Evolutionary conservation across 768 basidiomycete genomes (phyloP).

Genomic region (Kwoniella dejecticola): DNA sequence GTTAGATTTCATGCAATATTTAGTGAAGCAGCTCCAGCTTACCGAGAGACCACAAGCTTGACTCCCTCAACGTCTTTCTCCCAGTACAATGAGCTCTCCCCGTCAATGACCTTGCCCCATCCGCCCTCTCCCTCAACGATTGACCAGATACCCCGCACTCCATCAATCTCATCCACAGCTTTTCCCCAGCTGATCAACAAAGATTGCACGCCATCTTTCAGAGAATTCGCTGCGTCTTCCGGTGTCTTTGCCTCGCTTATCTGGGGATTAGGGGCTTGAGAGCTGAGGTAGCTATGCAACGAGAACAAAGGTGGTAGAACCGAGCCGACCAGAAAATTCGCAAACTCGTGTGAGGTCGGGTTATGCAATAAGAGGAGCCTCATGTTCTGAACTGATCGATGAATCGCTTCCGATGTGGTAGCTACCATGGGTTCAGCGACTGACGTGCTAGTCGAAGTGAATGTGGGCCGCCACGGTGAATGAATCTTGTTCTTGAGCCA

Average conservation of each 20-base stretch:
- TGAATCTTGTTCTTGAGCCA: conserved; percentile 23
- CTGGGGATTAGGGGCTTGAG: neutral
- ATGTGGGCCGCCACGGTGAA: conserved; percentile 22
- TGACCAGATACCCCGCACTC: conserved; percentile 63
- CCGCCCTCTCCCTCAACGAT: conserved; percentile 58
- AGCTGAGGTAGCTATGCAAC: conserved; percentile 63
- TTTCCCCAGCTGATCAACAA: conserved; percentile 64
- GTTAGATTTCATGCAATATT: too few relatives aligned
- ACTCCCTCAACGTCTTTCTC: conserved; percentile 58
- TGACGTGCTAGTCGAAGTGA: neutral
- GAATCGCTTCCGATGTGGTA: conserved; percentile 57
- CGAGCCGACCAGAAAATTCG: conserved; percentile 68
- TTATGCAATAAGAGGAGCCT: conserved; percentile 64
- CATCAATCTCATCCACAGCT: conserved; percentile 63
- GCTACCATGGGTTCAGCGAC: conserved; percentile 54
- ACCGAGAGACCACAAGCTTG: conserved; percentile 56
- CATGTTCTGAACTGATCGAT: conserved; percentile 52
- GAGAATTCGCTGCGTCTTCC: conserved; percentile 55
- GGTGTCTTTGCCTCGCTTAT: neutral
- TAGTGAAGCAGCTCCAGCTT: too few relatives aligned
- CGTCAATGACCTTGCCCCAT: conserved; percentile 54
- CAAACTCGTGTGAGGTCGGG: conserved; percentile 73
- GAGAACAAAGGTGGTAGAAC: conserved; percentile 70
- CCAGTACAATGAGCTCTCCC: conserved; percentile 62
- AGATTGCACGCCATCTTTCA: conserved; percentile 3